Evolutionary conservation across 1,284 basidiomycete species (phyloP).

Genomic region (Chondrostereum purpureum): DNA sequence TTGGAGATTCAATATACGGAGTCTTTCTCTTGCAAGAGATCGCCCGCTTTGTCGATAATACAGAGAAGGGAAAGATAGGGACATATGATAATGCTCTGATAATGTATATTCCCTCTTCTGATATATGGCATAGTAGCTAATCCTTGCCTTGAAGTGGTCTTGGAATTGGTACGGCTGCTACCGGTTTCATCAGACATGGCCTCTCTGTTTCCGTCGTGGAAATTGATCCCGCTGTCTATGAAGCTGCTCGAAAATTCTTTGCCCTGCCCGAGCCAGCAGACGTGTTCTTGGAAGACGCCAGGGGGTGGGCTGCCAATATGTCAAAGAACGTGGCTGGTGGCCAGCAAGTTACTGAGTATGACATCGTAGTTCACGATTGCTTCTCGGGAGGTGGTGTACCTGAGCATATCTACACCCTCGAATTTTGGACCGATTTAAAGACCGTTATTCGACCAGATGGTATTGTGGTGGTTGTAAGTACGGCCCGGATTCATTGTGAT

Average conservation of each 20-base stretch:
- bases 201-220: constrained; percentile 73
- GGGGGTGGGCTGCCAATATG: constrained; percentile 49
- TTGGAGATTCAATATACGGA: constrained; percentile 78
- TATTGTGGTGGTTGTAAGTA: constrained; percentile 71
- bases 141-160: constrained; percentile 56
- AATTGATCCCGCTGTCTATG: constrained; percentile 83
- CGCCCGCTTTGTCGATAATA: constrained; percentile 55
- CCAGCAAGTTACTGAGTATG: constrained; percentile 39
- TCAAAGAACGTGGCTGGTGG: constrained; percentile 24
- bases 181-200: constrained; percentile 62
- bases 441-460: constrained; percentile 63
- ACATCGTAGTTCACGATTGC: constrained; percentile 84
- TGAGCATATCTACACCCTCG: constrained; percentile 70
- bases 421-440: constrained; percentile 76
- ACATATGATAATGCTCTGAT: constrained; percentile 52
- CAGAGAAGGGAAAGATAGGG: constrained; percentile 25
- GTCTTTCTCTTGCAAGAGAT: constrained; percentile 86
- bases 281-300: constrained; percentile 73
- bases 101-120: constrained; percentile 45
- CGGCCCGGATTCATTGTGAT: constrained; percentile 2
- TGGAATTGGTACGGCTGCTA: constrained; percentile 76
- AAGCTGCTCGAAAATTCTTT: constrained; percentile 75
- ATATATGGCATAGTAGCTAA: constrained; percentile 2
- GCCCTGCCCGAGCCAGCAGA: constrained; percentile 56
- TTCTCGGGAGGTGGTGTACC: constrained; percentile 89